Conservation (phyloP, 306 rosid species). For the Fragaria iinumae region DNA sequence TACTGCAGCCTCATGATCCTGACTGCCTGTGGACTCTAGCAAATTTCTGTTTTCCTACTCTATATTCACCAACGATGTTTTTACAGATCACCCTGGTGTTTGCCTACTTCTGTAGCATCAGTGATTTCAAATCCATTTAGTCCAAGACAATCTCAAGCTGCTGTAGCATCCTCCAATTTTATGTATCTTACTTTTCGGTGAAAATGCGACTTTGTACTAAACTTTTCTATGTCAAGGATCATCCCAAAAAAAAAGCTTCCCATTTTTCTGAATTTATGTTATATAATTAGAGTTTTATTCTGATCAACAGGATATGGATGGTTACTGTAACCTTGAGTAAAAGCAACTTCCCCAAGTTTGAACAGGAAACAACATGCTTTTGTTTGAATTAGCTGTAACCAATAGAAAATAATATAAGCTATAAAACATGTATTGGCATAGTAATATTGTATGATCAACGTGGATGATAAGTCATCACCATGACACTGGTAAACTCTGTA, state of each 20-base stretch:
- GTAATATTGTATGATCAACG: slow-evolving; percentile 1
- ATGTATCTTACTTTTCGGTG: not conserved
- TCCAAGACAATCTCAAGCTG: not conserved
- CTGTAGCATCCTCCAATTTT: not conserved
- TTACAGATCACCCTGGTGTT: not conserved
- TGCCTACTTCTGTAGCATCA: not conserved
- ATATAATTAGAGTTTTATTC: not conserved
- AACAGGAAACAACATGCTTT: slow-evolving; percentile 9
- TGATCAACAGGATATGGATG: not conserved
- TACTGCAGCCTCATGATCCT: not conserved
- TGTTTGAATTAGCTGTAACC: not conserved
- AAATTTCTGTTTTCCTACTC: not conserved
- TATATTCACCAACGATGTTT: not conserved
- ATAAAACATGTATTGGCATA: not conserved
- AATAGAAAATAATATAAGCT: not conserved
- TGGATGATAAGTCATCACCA: slow-evolving; percentile 17
- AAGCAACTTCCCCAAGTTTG: not conserved
- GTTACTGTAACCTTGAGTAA: not conserved
- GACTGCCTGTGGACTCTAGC: slow-evolving; percentile 12
- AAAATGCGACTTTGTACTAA: not conserved
- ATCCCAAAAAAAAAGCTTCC: no score
- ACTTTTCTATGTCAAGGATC: not conserved
- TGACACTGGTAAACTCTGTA: not conserved
- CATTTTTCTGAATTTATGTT: not conserved
- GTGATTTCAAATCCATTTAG: not conserved